Conservation (phyloP, 73 alveolate genomes). For the Paramecium sexaurelia region DNA sequence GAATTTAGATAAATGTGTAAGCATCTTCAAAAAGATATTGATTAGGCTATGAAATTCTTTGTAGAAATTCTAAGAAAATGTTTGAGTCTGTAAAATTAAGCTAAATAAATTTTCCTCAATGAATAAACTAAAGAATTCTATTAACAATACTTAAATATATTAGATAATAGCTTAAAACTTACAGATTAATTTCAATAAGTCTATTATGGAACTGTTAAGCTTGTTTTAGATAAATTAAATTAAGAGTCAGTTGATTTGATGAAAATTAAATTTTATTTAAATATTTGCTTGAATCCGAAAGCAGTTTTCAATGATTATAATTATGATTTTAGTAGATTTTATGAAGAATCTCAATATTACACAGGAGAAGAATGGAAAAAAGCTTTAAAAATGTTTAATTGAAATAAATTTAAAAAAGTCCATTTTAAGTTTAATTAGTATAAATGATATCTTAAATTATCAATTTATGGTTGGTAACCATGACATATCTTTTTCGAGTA, state of each 20-base stretch:
- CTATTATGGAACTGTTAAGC: not conserved
- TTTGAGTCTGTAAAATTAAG: conserved; percentile 2
- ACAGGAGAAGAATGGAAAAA: not conserved
- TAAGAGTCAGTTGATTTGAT: not conserved
- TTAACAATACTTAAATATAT: not conserved
- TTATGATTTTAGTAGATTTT: conserved; percentile 62
- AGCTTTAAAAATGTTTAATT: not conserved
- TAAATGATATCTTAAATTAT: not conserved
- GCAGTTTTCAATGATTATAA: not conserved
- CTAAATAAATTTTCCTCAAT: conserved; percentile 24
- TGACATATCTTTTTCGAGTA: not conserved
- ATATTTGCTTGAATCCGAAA: conserved; percentile 41
- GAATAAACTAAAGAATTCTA: conserved; percentile 47
- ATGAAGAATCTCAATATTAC: conserved; percentile 43
- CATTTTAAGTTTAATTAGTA: no score
- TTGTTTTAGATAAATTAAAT: not conserved
- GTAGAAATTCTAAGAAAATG: conserved; percentile 50
- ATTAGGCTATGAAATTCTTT: conserved; percentile 40
- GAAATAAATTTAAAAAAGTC: no score
- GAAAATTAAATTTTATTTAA: conserved; percentile 17
- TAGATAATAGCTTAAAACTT: not conserved
- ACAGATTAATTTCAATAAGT: not conserved
- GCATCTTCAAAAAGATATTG: conserved; percentile 26
- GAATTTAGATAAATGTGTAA: conserved; percentile 43
- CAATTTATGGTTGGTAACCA: conserved; percentile 41